phyloP scores from a whole-genome alignment of 495 filamentous ascomycete species.

The Darksidea phi region DNA sequence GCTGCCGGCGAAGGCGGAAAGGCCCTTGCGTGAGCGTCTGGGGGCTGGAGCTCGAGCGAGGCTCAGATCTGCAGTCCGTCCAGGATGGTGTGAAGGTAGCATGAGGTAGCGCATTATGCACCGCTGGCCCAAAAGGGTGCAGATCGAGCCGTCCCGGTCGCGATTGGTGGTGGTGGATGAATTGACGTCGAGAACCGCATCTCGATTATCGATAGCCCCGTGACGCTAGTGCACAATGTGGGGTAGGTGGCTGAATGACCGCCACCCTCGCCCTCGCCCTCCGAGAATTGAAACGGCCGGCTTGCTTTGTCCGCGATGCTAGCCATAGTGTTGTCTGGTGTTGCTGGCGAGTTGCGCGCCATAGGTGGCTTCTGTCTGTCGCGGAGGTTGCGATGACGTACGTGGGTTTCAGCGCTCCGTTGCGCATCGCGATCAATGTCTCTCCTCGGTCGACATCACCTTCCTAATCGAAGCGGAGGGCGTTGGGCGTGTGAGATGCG shows the following conservation, averaged over 20 bases:
- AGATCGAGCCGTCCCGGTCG: not conserved
- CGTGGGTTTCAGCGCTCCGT: not conserved
- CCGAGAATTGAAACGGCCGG: not conserved
- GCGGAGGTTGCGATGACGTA: not conserved
- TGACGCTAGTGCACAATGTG: slow-evolving; percentile 2
- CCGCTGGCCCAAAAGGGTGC: slow-evolving; percentile 1
- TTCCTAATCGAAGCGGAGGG: not conserved
- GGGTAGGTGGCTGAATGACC: not conserved
- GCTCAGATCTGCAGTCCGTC: slow-evolving; percentile 11
- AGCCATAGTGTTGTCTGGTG: not conserved
- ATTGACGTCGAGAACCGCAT: slow-evolving; percentile 15
- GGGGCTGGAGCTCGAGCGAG: not conserved
- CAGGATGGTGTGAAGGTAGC: slow-evolving; percentile 2
- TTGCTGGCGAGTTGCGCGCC: not conserved
- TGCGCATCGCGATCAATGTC: not conserved
- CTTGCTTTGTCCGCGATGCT: not conserved
- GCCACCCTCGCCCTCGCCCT: not conserved
- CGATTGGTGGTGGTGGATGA: slow-evolving; percentile 13
- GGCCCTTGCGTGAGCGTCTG: not conserved
- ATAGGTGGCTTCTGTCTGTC: not conserved
- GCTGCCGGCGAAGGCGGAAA: slow-evolving; percentile 1
- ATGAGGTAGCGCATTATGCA: slow-evolving; percentile 16
- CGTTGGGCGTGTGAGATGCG: not conserved
- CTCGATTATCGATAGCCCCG: slow-evolving; percentile 5
- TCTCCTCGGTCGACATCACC: not conserved